Percentiles rank a stretch among this genome's conserved stretches.
Evolutionary conservation across 441 rosid genomes (phyloP).

Genomic region (Viola pubescens): DNA sequence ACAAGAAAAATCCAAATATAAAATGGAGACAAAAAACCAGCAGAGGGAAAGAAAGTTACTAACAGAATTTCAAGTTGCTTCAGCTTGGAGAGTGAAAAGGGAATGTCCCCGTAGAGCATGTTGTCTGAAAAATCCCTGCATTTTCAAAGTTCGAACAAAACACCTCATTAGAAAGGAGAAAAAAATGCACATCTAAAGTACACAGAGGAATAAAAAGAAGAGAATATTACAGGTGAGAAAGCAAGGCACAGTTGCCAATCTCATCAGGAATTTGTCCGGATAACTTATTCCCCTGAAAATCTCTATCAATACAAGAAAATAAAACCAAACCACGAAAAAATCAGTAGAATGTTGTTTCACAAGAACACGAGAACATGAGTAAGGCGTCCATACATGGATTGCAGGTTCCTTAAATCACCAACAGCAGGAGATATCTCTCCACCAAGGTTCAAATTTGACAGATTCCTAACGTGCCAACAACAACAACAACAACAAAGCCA

Average conservation of each 20-base stretch:
- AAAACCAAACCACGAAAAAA: not conserved
- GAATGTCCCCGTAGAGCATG: slow-evolving; percentile 63
- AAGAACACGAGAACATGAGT: not conserved
- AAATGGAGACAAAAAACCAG: no score
- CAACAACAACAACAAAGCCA: not conserved
- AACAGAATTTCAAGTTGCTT: slow-evolving; percentile 70
- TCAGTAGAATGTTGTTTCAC: not conserved
- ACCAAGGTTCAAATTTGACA: slow-evolving; percentile 70
- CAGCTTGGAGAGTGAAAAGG: slow-evolving; percentile 77
- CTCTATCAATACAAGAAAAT: slow-evolving; percentile 31
- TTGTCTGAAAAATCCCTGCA: slow-evolving; percentile 75
- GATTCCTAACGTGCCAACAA: slow-evolving; percentile 36
- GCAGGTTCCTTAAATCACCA: slow-evolving; percentile 63
- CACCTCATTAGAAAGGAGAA: no score
- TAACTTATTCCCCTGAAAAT: slow-evolving; percentile 67
- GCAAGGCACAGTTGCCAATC: slow-evolving; percentile 74
- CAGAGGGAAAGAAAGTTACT: slow-evolving; percentile 5
- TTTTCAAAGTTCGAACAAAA: not conserved
- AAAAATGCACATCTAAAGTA: not conserved
- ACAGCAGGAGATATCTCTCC: slow-evolving; percentile 86
- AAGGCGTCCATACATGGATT: slow-evolving; percentile 43
- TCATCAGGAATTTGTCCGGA: slow-evolving; percentile 91
- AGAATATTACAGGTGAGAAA: slow-evolving; percentile 45
- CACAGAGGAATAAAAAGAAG: not conserved
- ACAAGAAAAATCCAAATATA: not conserved